phyloP scores from a whole-genome alignment of 73 alveolate genomes.

The Loxodes magnus region DNA sequence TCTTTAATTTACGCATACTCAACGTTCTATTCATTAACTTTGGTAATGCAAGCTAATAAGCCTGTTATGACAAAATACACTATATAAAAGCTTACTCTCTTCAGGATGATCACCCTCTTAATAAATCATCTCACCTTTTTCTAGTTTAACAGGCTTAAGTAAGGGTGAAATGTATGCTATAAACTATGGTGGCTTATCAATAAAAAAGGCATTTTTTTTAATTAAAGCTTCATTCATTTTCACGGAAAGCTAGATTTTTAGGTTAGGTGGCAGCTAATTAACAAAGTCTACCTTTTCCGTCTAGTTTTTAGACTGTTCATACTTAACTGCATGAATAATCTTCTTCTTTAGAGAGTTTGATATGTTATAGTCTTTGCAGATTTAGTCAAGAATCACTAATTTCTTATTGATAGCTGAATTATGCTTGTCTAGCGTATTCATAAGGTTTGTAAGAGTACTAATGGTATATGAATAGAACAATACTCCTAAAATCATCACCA shows the following conservation, averaged over 20 bases:
- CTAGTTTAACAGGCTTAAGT: slow-evolving; percentile 24
- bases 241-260: slow-evolving; percentile 39
- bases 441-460: slow-evolving; percentile 71
- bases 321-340: slow-evolving; percentile 23
- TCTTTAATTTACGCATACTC: slow-evolving; percentile 33
- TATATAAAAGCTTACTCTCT: too few species aligned
- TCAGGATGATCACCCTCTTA: slow-evolving; percentile 33
- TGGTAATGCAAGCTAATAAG: slow-evolving; percentile 17
- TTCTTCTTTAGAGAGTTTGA: slow-evolving; percentile 18
- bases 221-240: slow-evolving; percentile 19
- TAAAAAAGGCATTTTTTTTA: slow-evolving; percentile 18
- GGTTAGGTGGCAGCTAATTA: slow-evolving; percentile 72
- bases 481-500: slow-evolving; percentile 86
- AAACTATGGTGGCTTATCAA: slow-evolving; percentile 28
- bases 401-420: slow-evolving; percentile 3
- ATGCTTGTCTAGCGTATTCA: slow-evolving; percentile 56
- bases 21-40: slow-evolving; percentile 19
- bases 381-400: slow-evolving; percentile 16
- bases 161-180: slow-evolving; percentile 35
- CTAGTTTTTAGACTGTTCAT: too few species aligned
- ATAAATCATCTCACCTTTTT: slow-evolving; percentile 18
- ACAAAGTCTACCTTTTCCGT: slow-evolving; percentile 37
- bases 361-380: slow-evolving; percentile 21
- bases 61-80: slow-evolving; percentile 38
- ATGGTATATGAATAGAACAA: slow-evolving; percentile 81